Conservation (phyloP, 805 yeast species). For the Yamadazyma insecticola region DNA sequence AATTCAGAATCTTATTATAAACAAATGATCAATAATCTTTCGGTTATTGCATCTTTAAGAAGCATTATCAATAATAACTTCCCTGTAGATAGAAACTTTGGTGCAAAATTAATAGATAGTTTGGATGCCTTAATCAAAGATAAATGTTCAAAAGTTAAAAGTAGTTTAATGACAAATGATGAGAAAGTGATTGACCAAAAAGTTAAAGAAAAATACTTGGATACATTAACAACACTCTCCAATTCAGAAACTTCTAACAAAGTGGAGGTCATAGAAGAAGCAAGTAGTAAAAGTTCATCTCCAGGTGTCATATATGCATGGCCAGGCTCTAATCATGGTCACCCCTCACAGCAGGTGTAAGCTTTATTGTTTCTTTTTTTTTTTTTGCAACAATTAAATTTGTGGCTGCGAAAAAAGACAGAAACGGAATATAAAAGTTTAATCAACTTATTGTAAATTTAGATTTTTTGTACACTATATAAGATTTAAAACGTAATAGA, state of each 20-base stretch:
- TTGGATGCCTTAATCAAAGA: slow-evolving; percentile 30
- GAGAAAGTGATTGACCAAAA: slow-evolving; percentile 3
- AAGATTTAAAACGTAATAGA: too few relatives aligned
- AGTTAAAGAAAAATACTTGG: slow-evolving; percentile 11
- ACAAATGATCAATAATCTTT: slow-evolving; percentile 33
- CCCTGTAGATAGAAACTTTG: slow-evolving; percentile 53
- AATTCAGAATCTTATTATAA: slow-evolving; percentile 17
- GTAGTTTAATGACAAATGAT: slow-evolving; percentile 5
- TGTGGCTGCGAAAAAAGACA: slow-evolving; percentile 12
- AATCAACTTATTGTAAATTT: too few relatives aligned
- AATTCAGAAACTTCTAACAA: slow-evolving; percentile 11
- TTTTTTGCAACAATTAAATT: too few relatives aligned
- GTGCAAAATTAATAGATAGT: slow-evolving; percentile 35
- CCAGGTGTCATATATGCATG: slow-evolving; percentile 47
- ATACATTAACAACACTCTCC: slow-evolving; percentile 12
- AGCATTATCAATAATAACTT: slow-evolving; percentile 37
- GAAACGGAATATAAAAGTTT: slow-evolving; percentile 1
- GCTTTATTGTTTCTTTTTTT: too few relatives aligned
- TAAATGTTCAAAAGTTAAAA: slow-evolving; percentile 12
- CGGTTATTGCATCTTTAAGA: slow-evolving; percentile 40
- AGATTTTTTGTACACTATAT: too few relatives aligned
- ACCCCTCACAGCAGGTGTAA: slow-evolving; percentile 44
- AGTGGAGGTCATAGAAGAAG: slow-evolving; percentile 15
- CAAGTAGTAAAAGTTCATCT: slow-evolving; percentile 21
- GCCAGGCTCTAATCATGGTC: slow-evolving; percentile 70